These are phyloP conservation scores for Penicillium sp. DNA, from an alignment of 2,329 filamentous ascomycete genomes.

Conservation along the genomic window DNA sequence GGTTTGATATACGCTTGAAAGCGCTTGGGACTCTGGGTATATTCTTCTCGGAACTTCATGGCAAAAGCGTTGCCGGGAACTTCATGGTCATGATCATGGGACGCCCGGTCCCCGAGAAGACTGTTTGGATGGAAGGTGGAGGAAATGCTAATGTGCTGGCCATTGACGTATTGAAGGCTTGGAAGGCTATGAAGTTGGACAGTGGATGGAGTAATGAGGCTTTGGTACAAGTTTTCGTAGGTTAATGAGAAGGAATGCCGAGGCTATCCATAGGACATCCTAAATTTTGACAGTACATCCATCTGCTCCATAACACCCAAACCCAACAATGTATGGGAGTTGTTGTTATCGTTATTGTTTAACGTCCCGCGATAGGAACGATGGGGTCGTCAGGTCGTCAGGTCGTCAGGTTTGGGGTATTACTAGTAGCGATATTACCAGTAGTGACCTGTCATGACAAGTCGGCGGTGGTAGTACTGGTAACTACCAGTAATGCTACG, in stretches of 20 bases:
- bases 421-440: too few species aligned
- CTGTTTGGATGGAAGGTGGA: conserved; percentile 53
- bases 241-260: conserved; percentile 15
- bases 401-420: too few species aligned
- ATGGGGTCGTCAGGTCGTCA: too few species aligned
- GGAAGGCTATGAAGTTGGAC: conserved; percentile 67
- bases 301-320: neutral
- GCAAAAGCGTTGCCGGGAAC: conserved; percentile 58
- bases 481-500: too few species aligned
- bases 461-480: too few species aligned
- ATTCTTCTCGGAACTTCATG: conserved; percentile 68
- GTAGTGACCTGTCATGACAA: too few species aligned
- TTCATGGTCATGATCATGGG: conserved; percentile 74
- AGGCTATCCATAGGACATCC: too few species aligned
- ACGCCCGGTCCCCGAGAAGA: conserved; percentile 62
- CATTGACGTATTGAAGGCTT: conserved; percentile 72
- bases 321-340: too few species aligned
- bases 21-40: conserved; percentile 69
- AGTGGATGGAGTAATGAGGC: conserved; percentile 79
- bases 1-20: conserved; percentile 68
- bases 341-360: too few species aligned
- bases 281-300: neutral
- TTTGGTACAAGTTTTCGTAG: conserved; percentile 59
- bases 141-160: conserved; percentile 61
- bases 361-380: too few species aligned